phyloP scores from a whole-genome alignment of 2,329 filamentous ascomycete genomes.

The Colletotrichum camelliae region DNA sequence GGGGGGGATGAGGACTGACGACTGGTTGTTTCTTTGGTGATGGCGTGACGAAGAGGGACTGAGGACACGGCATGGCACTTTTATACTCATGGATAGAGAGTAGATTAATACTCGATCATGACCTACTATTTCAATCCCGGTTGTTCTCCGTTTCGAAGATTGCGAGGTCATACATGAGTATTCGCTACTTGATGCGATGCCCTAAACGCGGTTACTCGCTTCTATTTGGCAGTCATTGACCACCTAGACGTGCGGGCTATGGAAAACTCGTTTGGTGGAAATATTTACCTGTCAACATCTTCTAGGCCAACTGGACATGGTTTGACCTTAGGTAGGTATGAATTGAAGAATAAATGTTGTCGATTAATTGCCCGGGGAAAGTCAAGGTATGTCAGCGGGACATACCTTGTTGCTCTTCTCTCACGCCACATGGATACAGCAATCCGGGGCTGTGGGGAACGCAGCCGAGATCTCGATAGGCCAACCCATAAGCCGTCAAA shows the following conservation, averaged over 20 bases:
- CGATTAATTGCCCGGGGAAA: background rate
- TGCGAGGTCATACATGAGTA: background rate
- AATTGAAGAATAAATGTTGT: background rate
- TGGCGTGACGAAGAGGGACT: background rate
- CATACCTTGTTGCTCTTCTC: background rate
- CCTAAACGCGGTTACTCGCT: background rate
- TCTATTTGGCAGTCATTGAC: background rate
- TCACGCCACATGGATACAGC: background rate
- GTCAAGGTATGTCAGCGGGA: background rate
- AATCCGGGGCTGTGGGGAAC: background rate
- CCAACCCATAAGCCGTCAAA: background rate
- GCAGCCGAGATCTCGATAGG: background rate
- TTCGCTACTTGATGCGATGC: background rate
- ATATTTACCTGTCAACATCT: background rate
- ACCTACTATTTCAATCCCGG: background rate
- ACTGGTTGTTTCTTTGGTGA: background rate
- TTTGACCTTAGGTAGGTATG: background rate
- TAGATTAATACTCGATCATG: conserved; percentile 16
- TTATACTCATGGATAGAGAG: conserved; percentile 3
- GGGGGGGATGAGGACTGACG: background rate
- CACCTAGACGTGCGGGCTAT: background rate
- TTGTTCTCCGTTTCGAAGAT: background rate
- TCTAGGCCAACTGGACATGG: background rate
- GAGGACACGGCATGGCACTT: background rate
- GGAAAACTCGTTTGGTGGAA: background rate